phyloP scores from a whole-genome alignment of 805 yeast genomes.

The Tetrapisispora taiwanensis region DNA sequence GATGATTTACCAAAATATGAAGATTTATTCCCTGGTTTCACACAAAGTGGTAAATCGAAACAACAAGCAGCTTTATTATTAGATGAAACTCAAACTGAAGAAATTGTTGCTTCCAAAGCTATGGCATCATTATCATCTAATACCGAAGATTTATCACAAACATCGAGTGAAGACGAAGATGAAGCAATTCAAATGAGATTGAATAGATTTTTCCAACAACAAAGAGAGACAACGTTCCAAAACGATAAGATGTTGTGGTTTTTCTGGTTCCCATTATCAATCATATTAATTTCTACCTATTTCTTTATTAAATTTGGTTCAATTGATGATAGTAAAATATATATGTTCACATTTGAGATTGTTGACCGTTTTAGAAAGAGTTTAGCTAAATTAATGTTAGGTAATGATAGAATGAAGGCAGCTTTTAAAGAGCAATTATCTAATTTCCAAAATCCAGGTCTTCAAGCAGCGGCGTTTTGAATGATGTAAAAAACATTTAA shows the following conservation, averaged over 20 bases:
- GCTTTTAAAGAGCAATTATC: conserved; percentile 30
- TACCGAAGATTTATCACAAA: conserved; percentile 15
- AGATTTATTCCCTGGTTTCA: conserved; percentile 50
- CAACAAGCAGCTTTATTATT: neutral
- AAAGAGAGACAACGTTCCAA: conserved; percentile 32
- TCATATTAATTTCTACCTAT: conserved; percentile 43
- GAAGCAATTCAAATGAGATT: conserved; percentile 29
- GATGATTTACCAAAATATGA: conserved; percentile 62
- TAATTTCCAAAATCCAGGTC: conserved; percentile 20
- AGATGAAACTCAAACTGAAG: neutral
- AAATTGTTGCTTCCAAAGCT: neutral
- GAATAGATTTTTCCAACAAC: conserved; percentile 33
- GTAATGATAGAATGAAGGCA: conserved; percentile 40
- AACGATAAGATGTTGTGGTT: conserved; percentile 80
- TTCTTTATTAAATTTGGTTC: conserved; percentile 31
- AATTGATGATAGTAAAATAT: conserved; percentile 24
- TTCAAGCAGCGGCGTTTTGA: neutral
- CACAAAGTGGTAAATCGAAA: neutral
- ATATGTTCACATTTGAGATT: conserved; percentile 22
- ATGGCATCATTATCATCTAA: neutral
- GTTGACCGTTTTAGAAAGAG: conserved; percentile 35
- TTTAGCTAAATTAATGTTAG: conserved; percentile 41
- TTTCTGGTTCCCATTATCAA: conserved; percentile 80
- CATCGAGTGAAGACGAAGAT: conserved; percentile 27
- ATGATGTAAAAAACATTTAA: too few species aligned